These are phyloP conservation scores for Aureobasidium sp. DNA, from an alignment of 2,329 filamentous ascomycete species.

Conservation along the genomic window DNA sequence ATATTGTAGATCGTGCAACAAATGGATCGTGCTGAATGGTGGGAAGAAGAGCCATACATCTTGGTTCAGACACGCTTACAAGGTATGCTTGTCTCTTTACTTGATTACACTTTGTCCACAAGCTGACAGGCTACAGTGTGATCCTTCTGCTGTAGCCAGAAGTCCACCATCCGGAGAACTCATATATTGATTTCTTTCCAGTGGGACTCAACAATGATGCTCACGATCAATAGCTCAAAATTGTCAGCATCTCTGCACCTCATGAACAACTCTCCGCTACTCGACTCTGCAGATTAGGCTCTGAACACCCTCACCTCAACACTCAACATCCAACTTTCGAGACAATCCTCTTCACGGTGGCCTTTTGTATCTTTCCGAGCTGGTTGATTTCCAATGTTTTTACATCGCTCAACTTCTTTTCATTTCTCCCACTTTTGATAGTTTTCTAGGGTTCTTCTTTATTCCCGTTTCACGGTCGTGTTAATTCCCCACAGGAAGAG, in stretches of 20 bases:
- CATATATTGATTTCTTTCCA: not conserved
- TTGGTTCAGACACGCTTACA: slow-evolving; percentile 16
- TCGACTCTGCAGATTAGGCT: not conserved
- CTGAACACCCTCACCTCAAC: too few relatives aligned
- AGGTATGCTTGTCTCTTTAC: not conserved
- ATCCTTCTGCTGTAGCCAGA: not conserved
- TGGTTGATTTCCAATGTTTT: not conserved
- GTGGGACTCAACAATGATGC: too few relatives aligned
- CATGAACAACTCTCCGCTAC: not conserved
- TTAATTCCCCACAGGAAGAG: not conserved
- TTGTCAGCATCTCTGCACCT: not conserved
- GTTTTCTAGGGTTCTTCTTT: not conserved
- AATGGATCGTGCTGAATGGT: slow-evolving; percentile 9
- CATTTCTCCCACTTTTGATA: not conserved
- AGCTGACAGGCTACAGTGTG: not conserved
- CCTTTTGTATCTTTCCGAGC: not conserved
- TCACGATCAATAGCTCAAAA: not conserved
- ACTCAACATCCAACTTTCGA: not conserved
- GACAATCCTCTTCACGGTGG: not conserved
- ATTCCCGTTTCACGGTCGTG: not conserved
- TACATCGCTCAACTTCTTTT: not conserved
- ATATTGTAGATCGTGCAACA: slow-evolving; percentile 2
- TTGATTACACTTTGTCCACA: not conserved
- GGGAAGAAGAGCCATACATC: slow-evolving; percentile 11
- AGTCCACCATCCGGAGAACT: not conserved